Evolutionary conservation across 768 basidiomycete genomes (phyloP), one percentile per base, ranked within the genome.

Genomic region (Trametes maxima): DNA sequence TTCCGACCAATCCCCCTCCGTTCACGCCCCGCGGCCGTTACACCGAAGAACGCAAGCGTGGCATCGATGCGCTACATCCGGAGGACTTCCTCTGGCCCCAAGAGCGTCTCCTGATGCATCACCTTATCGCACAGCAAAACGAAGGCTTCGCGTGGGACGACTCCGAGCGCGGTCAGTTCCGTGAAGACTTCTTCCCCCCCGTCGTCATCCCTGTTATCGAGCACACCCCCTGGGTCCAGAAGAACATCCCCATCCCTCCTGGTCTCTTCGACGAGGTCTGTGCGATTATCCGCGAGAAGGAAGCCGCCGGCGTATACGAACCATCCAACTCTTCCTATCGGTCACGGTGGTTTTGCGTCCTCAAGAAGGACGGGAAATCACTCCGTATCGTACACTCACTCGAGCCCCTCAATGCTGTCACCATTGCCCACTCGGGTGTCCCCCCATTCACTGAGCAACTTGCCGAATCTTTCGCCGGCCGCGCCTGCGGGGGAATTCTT

Each of bases 271-370:
- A 76, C 11, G 59, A 76, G 52, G 72, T 80, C 13, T 64, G 64
- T 17, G 39, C 66, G 5, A 52, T 79, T 0, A 68, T 80, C 10
- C 67, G 72, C 17, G 55, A 64, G 1, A 81, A 81, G 60, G 71
- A 80, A 10, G 69, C 60, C 0, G 66, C 77, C 0, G 77, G 80
- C 0, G 73, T 79, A 0, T 81, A 79, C 53, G 74, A 82, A 63
- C 74, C 70, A 0, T 77, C 73, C 0, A 72, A 78, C 55, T 33
- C 28, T 3, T 33, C 28, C 8, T 33, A 33, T 8, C 28, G 28
- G 4, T 33, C 28, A 3, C 3, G 71, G 6, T 80, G 76, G 78
- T 82, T 80, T 52, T 75, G 72, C 35, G 74, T 80, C 0, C 42
- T 60, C 5, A 74, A 74, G 55, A 72, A 74, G 42, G 65, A 68